A percentile compares a stretch with the other conserved stretches of the same genome.
phyloP scores from a whole-genome alignment of 768 basidiomycete genomes.

The Leucocoprinus leucothites region DNA sequence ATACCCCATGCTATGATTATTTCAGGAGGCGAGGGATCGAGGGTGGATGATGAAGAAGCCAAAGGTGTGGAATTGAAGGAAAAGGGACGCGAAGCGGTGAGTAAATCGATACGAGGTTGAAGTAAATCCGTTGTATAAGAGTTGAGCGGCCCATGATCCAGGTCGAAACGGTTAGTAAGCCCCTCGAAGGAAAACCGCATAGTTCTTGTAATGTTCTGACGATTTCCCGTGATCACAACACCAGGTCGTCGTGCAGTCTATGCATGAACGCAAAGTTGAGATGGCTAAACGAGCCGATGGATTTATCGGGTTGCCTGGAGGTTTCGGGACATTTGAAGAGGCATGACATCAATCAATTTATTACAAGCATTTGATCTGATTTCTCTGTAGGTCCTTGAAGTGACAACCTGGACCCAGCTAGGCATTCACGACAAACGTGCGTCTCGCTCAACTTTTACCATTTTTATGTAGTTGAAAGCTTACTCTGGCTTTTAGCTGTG shows the following conservation, averaged over 20 bases:
- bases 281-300: slow-evolving; percentile 82
- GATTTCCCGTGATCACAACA: neutral
- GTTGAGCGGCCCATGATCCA: slow-evolving; percentile 11
- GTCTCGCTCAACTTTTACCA: slow-evolving; percentile 18
- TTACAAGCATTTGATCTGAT: neutral
- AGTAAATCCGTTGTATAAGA: no score
- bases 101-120: no score
- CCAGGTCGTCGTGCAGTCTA: slow-evolving; percentile 71
- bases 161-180: slow-evolving; percentile 29
- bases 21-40: slow-evolving; percentile 60
- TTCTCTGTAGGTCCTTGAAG: slow-evolving; percentile 70
- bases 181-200: slow-evolving; percentile 6
- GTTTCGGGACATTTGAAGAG: slow-evolving; percentile 96
- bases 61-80: slow-evolving; percentile 21
- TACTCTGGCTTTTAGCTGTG: slow-evolving; percentile 50
- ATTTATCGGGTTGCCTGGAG: slow-evolving; percentile 90
- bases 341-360: slow-evolving; percentile 29
- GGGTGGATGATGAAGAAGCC: slow-evolving; percentile 28
- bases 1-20: slow-evolving; percentile 74
- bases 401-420: slow-evolving; percentile 92
- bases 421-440: slow-evolving; percentile 83
- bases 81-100: slow-evolving; percentile 25
- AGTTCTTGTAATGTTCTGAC: no score
- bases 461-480: neutral
- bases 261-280: slow-evolving; percentile 87